Evolutionary conservation across 495 filamentous ascomycete genomes (phyloP).

Genomic region (Neurospora pannonica): DNA sequence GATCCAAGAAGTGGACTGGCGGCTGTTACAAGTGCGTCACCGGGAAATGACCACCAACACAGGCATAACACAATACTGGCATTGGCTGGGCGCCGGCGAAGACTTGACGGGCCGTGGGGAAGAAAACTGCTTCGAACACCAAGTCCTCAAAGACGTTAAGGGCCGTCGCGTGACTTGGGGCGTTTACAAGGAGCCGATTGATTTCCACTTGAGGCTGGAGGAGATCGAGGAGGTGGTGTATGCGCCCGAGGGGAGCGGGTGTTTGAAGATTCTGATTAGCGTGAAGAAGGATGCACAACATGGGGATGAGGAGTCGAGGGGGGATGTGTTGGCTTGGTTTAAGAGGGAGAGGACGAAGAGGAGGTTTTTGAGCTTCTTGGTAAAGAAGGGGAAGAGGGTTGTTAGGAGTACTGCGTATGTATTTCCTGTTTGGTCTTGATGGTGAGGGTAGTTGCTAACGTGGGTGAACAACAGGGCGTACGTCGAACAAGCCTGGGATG

Average conservation of each 20-base stretch:
- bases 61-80: slow-evolving; percentile 42
- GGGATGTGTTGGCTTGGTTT: slow-evolving; percentile 33
- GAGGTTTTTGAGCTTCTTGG: slow-evolving; percentile 31
- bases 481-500: slow-evolving; percentile 12
- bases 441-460: background rate
- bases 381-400: slow-evolving; percentile 29
- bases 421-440: background rate
- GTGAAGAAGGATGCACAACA: slow-evolving; percentile 11
- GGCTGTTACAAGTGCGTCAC: slow-evolving; percentile 38
- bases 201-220: slow-evolving; percentile 30
- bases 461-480: slow-evolving; percentile 1
- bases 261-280: slow-evolving; percentile 22
- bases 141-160: slow-evolving; percentile 32
- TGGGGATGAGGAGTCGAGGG: slow-evolving; percentile 11
- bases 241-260: slow-evolving; percentile 11
- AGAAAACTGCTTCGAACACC: slow-evolving; percentile 33
- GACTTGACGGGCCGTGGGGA: slow-evolving; percentile 11
- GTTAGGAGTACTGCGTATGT: slow-evolving; percentile 25
- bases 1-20: slow-evolving; percentile 34
- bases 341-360: slow-evolving; percentile 38
- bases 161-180: slow-evolving; percentile 31
- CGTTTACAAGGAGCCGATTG: slow-evolving; percentile 34
- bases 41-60: slow-evolving; percentile 25
- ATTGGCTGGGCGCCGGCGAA: slow-evolving; percentile 20
- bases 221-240: slow-evolving; percentile 32